Base-by-base conservation (phyloP, 495 filamentous ascomycete species). In the Annulohypoxylon moriforme region DNA sequence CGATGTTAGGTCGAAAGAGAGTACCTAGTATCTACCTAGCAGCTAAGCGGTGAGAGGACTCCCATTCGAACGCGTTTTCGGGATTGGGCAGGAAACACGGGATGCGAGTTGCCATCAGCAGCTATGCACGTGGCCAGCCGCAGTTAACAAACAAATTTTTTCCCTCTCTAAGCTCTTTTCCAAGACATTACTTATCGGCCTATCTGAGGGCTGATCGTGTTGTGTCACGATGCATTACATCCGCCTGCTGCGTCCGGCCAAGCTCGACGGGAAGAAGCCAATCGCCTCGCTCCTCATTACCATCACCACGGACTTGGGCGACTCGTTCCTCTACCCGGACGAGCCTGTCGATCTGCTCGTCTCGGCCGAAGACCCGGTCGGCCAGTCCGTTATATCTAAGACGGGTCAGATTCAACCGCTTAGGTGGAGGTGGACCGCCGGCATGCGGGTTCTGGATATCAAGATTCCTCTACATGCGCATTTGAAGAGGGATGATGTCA, bases 281-380 rank as follows among this genome's bases (percentile, higher is more conserved):
- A 34, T 60, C 24, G 76, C 81, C 55, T 81, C 79, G 11, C 44
- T 85, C 4, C 85, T 79, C 58, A 82, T 98, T 60, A 94, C 93
- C 56, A 89, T 99, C 77, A 93, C 93, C 40, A 96, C 94, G 38
- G 96, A 99, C 75, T 83, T 99, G 7, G 94, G 95, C 2, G 95
- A 99, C 78, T 85, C 86, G 1, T 96, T 96, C 76, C 87, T 94
- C n/a, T 83, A 84, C 20, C 80, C 87, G n/a, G 85, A 90, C 73
- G 78, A 87, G 36, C 83, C 84, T 24, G 77, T 97, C 55, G 84
- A 84, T 42, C 75, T 92, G 27, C 70, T 83, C 47, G 70, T 88
- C 47, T 77, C 88, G 34, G 81, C 81, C 25, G 79, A 76, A 42
- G 81, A 66, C 70, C 85, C 64, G 67, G 79, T 68, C 89, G 89